Evolutionary conservation across 345 rosid species (phyloP).

Genomic region (Camelina laxa): DNA sequence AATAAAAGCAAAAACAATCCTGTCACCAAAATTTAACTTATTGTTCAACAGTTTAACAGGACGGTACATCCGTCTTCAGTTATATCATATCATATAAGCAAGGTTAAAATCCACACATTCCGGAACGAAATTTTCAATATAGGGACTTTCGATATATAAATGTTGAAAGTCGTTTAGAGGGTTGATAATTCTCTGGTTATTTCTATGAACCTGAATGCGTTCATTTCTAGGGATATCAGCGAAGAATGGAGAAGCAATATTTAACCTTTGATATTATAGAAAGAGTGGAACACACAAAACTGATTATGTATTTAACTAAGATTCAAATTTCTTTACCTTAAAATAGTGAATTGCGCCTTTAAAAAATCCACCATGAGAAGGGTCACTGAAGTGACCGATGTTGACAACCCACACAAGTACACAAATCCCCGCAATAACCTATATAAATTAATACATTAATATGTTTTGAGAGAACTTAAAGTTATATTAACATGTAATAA

Average conservation of each 20-base stretch:
- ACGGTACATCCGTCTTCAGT: neutral
- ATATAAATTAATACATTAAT: conserved; percentile 33
- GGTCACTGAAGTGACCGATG: conserved; percentile 96
- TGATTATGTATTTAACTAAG: conserved; percentile 7
- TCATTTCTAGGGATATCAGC: conserved; percentile 20
- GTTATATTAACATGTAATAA: conserved; percentile 15
- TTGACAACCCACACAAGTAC: conserved; percentile 96
- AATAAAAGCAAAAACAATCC: conserved; percentile 44
- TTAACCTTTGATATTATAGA: conserved; percentile 23
- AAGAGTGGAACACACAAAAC: conserved; percentile 22
- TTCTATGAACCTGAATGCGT: conserved; percentile 3
- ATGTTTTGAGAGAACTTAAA: conserved; percentile 15
- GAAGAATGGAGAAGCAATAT: conserved; percentile 23
- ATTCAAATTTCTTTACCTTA: conserved; percentile 62
- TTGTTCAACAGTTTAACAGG: conserved; percentile 11
- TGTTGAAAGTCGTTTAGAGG: conserved; percentile 18
- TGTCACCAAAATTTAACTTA: conserved; percentile 29
- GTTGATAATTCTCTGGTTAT: conserved; percentile 8
- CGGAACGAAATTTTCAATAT: conserved; percentile 5
- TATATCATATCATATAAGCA: conserved; percentile 15
- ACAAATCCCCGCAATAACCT: conserved; percentile 99
- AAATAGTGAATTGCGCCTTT: conserved; percentile 98
- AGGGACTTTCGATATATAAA: conserved; percentile 16
- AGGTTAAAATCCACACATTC: neutral
- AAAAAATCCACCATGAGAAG: conserved; percentile 95